Evolutionary conservation across 805 yeast species (phyloP).

Genomic region (Jamesozyma hellenica): DNA sequence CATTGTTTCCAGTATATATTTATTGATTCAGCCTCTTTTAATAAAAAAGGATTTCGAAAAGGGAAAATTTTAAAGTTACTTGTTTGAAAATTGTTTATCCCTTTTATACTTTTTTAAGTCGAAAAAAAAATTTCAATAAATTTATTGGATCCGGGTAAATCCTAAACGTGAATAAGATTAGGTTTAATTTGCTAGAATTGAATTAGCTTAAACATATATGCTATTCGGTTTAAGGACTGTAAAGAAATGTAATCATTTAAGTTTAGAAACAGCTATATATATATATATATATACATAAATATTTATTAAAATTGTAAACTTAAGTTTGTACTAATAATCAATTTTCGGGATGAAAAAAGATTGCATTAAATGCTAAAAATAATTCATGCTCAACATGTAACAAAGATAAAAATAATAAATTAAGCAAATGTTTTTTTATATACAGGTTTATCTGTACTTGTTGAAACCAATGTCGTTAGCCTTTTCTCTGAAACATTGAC

Average conservation of each 20-base stretch:
- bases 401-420: not conserved
- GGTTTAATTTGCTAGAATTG: not conserved
- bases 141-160: conserved; percentile 1
- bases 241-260: not conserved
- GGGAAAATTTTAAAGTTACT: not conserved
- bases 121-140: not conserved
- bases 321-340: not conserved
- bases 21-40: conserved; percentile 28
- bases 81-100: not conserved
- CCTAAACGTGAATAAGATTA: not conserved
- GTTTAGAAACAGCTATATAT: not conserved
- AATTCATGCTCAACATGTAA: not conserved
- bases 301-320: not conserved
- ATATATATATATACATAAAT: not conserved
- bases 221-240: not conserved
- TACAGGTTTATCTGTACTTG: conserved; percentile 79
- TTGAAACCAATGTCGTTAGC: conserved; percentile 98
- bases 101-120: conserved; percentile 2
- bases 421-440: not conserved
- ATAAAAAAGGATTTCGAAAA: conserved; percentile 4
- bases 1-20: conserved; percentile 28
- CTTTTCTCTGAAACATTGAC: conserved; percentile 99
- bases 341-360: not conserved
- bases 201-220: too few relatives aligned
- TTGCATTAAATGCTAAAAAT: not conserved